Evolutionary conservation across 306 rosid genomes (phyloP).

Genomic region (peach (Prunus persica)): Prunus_persica_NCBIv2 NC_034009.1:41926001-41926500

Average conservation of each 20-base stretch:
- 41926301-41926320: constrained; percentile 23
- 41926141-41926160: constrained; percentile 2
- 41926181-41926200: constrained; percentile 33
- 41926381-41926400: constrained; percentile 27
- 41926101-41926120: constrained; percentile 29
- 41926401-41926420: constrained; percentile 29
- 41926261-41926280: constrained; percentile 7
- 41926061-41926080: constrained; percentile 17
- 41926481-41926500: constrained; percentile 75
- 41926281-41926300: constrained; percentile 30
- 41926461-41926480: constrained; percentile 70
- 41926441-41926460: constrained; percentile 48
- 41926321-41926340: constrained; percentile 33
- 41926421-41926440: constrained; percentile 40
- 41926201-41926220: constrained; percentile 39
- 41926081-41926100: constrained; percentile 23
- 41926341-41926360: constrained; percentile 26
- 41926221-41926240: constrained; percentile 31
- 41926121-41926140: constrained; percentile 5
- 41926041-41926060: not conserved
- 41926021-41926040: constrained; percentile 12
- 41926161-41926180: constrained; percentile 12
- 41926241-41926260: constrained; percentile 16
- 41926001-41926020: constrained; percentile 25
- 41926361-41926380: constrained; percentile 28